phyloP scores from a whole-genome alignment of 345 rosid genomes.

The Gossypium arboreum region DNA sequence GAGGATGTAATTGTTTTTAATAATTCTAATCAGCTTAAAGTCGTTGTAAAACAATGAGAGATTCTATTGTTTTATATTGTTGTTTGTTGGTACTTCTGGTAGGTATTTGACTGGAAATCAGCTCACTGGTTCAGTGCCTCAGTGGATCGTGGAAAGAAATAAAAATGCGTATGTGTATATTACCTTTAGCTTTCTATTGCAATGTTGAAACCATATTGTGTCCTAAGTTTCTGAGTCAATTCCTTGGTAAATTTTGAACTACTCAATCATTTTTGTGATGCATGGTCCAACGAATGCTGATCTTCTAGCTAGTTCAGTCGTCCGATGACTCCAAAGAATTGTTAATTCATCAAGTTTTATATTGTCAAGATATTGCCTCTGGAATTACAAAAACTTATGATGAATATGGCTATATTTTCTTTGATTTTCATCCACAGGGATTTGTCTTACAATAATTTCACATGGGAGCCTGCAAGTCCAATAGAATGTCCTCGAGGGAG shows the following conservation, averaged over 20 bases:
- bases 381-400: not conserved
- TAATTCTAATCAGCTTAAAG: not conserved
- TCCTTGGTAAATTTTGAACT: not conserved
- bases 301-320: conserved; percentile 1
- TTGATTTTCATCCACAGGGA: conserved; percentile 47
- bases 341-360: not conserved
- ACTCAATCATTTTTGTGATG: not conserved
- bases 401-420: not conserved
- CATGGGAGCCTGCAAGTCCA: conserved; percentile 56
- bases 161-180: conserved; percentile 53
- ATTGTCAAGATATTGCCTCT: not conserved
- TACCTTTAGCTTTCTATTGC: not conserved
- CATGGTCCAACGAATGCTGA: not conserved
- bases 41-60: not conserved
- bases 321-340: not conserved
- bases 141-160: conserved; percentile 50
- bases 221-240: not conserved
- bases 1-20: conserved; percentile 20
- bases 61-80: not conserved
- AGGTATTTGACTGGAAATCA: conserved; percentile 77
- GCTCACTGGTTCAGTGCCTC: conserved; percentile 63
- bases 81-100: not conserved
- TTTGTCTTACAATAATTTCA: conserved; percentile 72
- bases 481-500: conserved; percentile 50
- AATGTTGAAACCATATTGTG: not conserved